Percentiles rank a stretch among this genome's conserved stretches.
phyloP scores from a whole-genome alignment of 176 grass and related monocot genomes.

The Oryza rufipogon region DNA sequence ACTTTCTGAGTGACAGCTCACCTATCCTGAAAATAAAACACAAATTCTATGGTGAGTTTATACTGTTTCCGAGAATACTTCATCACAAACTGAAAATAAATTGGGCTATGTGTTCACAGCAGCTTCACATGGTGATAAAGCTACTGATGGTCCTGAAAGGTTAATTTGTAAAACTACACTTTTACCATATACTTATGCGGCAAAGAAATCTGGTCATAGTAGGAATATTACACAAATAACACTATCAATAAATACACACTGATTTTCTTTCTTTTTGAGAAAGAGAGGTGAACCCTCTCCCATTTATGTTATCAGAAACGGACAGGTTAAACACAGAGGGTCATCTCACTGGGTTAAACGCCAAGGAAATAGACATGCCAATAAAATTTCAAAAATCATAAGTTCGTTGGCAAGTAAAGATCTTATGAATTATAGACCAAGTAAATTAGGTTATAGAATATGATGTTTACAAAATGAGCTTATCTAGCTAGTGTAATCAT shows the following conservation, averaged over 20 bases:
- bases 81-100: background rate
- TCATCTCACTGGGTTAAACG: background rate
- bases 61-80: constrained; percentile 8
- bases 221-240: background rate
- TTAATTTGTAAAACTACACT: background rate
- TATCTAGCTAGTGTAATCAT: too few relatives aligned
- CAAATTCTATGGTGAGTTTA: background rate
- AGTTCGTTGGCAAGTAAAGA: background rate
- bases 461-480: background rate
- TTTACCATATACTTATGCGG: background rate
- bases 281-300: too few relatives aligned
- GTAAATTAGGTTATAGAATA: constrained; percentile 2
- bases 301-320: too few relatives aligned
- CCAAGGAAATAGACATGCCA: background rate
- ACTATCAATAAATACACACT: background rate
- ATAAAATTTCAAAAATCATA: background rate
- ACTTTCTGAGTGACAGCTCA: background rate
- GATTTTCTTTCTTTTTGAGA: too few relatives aligned
- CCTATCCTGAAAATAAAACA: constrained; percentile 43
- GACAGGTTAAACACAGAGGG: too few relatives aligned
- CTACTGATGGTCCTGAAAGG: constrained; percentile 3
- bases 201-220: background rate
- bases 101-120: background rate
- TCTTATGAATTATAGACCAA: background rate
- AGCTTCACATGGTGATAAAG: background rate